Base-by-base conservation (phyloP, 257 asterid genomes). In the Misopates orontium region DNA sequence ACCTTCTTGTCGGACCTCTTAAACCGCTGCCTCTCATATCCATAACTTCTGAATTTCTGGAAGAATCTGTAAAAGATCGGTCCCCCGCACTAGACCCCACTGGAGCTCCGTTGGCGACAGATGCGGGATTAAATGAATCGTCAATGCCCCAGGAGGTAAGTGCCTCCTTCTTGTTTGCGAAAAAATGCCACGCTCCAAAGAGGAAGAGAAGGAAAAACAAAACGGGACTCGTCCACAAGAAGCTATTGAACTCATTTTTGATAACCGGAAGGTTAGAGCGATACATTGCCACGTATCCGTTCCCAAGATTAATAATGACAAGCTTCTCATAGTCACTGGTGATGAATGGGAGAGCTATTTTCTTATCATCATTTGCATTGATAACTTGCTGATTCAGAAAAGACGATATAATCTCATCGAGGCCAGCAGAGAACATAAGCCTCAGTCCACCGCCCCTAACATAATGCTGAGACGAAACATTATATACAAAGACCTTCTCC, bases 71-170 rank as follows among this genome's bases (percentile, higher is more conserved):
- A 54, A 77, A 84, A 31, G 92, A 66, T 73, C 87, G 74, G 50
- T 86, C 89, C 11, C 79, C 79, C 1, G 77, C 18, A 12, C 71
- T 76, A 3, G 95, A 70, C 48, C 80, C 86, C 63, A 80, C 12
- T 1, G 84, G 75, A 36, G 89, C 84, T 47, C 87, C 95, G 52
- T 47, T 69, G 62, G 20, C 83, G 0, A 7, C 4, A 2, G 93
- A 24, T 21, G 84, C 55, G 6, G 95, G 51, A 67, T 58, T 74
- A 68, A 86, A 90, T 0, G 92, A 91, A 60, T 87, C 97, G 0
- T 94, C 96, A 0, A 96, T 95, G 5, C 99, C 99, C 99, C 99
- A 94, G 0, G 96, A 80, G 10, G 86, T 90, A 58, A 94, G 89
- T 0, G 91, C 95, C 45, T 90, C 99, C 79, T 90, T 94, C 81